Percentiles rank a stretch among this genome's conserved stretches.
phyloP scores from a whole-genome alignment of 2,329 filamentous ascomycete species.

The Epichloe festucae region DNA sequence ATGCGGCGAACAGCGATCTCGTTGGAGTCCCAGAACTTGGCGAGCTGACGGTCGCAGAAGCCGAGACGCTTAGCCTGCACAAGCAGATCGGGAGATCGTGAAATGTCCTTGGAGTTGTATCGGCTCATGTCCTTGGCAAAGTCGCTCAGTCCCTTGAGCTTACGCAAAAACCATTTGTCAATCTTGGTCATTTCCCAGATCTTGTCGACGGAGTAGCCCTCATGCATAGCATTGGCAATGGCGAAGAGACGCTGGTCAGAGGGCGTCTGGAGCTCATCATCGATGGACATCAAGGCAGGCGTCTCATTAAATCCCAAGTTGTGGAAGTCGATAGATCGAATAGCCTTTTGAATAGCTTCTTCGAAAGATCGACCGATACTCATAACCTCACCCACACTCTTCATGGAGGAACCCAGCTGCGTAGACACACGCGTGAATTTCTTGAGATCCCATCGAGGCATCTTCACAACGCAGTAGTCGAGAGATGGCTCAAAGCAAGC shows the following conservation, averaged over 20 bases:
- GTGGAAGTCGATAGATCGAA: constrained; percentile 86
- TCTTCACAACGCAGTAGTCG: constrained; percentile 97
- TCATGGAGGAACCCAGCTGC: constrained; percentile 94
- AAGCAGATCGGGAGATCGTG: constrained; percentile 50
- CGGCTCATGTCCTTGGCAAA: constrained; percentile 69
- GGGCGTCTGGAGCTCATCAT: constrained; percentile 90
- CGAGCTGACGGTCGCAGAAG: constrained; percentile 86
- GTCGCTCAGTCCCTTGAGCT: constrained; percentile 80
- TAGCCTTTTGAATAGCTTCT: constrained; percentile 97
- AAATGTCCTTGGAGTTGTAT: constrained; percentile 52
- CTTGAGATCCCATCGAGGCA: constrained; percentile 96
- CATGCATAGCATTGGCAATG: constrained; percentile 93
- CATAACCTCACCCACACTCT: constrained; percentile 99
- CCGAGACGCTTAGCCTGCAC: constrained; percentile 84
- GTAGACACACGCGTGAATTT: constrained; percentile 97
- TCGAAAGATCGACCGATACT: constrained; percentile 93
- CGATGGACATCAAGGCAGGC: constrained; percentile 84
- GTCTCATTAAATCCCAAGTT: constrained; percentile 93
- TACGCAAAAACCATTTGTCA: constrained; percentile 94
- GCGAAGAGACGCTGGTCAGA: constrained; percentile 96
- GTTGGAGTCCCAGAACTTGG: constrained; percentile 88
- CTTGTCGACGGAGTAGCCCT: constrained; percentile 87
- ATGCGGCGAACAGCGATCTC: constrained; percentile 78
- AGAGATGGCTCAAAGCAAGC: constrained; percentile 98
- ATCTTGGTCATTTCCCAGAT: constrained; percentile 98